Base-by-base conservation (phyloP, 192 early-diverging fungal genomes). In the Backusella psychrophila region DNA sequence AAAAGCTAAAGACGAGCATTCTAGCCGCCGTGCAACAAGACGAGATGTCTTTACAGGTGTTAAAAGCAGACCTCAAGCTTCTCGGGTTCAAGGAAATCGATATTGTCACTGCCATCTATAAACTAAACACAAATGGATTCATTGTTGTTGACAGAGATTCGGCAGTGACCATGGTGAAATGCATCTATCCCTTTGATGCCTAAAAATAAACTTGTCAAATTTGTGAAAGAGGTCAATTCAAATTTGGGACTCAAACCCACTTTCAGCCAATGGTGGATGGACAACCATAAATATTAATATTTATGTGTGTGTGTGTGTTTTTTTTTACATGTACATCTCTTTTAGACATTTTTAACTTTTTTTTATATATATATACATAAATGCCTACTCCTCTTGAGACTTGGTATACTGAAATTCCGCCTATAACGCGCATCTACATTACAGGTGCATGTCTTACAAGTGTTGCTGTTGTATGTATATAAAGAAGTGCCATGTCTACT, bases 391-490 rank as follows among this genome's bases (percentile, higher is more conserved):
- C 89, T 75, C 68, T 90, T 49, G 96, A 97, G 80, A 92, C 93
- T 35, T 97, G 96, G 95, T 98, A 93, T 82, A 89, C 90, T 73
- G 95, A 96, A 53, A 89, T 97, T 1, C 97, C 97, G 21, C 74
- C 89, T 38, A 89, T 96, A 23, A 98, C 96, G 5, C 89, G 98
- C 67, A 86, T 90, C 11, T 99, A 96, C 80, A 81, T 96, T 35
- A 97, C 96, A 14, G 90, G 89, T 14, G 91, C 93, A 6, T 87
- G 91, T 33, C 73, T 87, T 29, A 87, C 92, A 0, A 96, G 94
- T 11, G 76, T 98, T 49, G 94, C 90, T 14, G 90, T 94, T 75
- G 94, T 96, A 86, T 87, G 87, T 75, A 38, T 26, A 6, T 38
- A 59, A 6, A 19, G 3, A 23, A 2, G n/a, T 11, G n/a, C 5